Base-by-base conservation (phyloP, 306 rosid species). In the Dryas drummondii region DNA sequence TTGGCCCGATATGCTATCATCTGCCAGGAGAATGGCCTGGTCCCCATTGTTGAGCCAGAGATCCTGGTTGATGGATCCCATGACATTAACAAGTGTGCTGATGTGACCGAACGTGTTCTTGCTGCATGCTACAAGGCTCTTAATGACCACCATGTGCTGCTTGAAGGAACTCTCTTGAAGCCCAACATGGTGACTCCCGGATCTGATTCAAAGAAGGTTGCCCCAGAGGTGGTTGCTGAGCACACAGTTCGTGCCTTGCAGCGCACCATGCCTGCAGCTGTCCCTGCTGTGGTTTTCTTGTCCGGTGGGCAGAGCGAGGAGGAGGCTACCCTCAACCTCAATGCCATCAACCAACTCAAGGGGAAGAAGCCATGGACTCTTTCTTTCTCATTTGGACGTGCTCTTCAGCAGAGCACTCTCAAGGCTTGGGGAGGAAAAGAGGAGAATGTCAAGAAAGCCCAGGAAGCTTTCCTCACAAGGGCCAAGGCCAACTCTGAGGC, bases 141-240 rank as follows among this genome's bases (percentile, higher is more conserved):
- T 6, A 91, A 79, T 15, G 93, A 91, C 74, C 93, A 88, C 77
- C 86, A 88, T 69, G 97, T 87, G 58, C 90, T 91, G 19, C 90
- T 91, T 1, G 96, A 91, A 81, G 96, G 96, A 9, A 85, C 91
- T 60, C 77, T 91, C 14, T 85, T 91, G 90, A 91, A 91, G 82
- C 96, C 96, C 26, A 91, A 91, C 88, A 91, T 91, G 96, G 93
- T 91, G 68, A 91, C 93, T 68, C 96, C 93, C 0, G 96, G 96
- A 62, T 91, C 96, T 3, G 82, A 88, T 15, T 32, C 96, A 27
- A 47, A 78, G 48, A 91, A 85, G 88, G 93, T 75, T 12, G 44
- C 89, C 1, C 87, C 93, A 0, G 91, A 91, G 81, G 87, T 87
- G 76, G 57, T 88, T 17, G 96, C 93, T 0, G 81, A 87, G 79